Conservation (phyloP, 2,329 filamentous ascomycete species). For the Cadophora sp. region DNA sequence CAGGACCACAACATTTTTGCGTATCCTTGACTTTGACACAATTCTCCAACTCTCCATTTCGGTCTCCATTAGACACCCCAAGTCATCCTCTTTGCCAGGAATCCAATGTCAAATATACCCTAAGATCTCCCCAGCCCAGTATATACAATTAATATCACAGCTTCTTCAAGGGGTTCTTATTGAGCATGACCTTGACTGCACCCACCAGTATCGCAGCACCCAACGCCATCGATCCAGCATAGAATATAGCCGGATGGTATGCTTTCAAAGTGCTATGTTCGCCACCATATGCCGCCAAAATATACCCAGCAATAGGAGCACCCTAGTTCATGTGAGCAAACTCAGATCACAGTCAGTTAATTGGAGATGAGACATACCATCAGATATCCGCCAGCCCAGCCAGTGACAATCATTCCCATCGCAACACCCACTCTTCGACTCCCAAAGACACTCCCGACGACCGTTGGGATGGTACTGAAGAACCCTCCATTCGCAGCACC, state of each 20-base stretch:
- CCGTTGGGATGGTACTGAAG: conserved; percentile 69
- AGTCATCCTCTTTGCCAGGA: neutral
- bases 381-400: conserved; percentile 67
- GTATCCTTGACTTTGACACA: no score
- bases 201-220: conserved; percentile 52
- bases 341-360: neutral
- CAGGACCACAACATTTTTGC: no score
- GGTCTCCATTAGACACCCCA: no score
- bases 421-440: conserved; percentile 60
- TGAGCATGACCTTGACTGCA: conserved; percentile 53
- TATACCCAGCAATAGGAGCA: conserved; percentile 65
- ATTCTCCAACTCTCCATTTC: no score
- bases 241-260: conserved; percentile 67
- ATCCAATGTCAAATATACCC: neutral
- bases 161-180: conserved; percentile 47
- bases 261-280: conserved; percentile 56
- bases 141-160: conserved; percentile 31
- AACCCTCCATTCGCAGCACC: conserved; percentile 67
- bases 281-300: conserved; percentile 62
- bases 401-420: conserved; percentile 67
- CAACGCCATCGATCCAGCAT: conserved; percentile 61
- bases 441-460: conserved; percentile 65
- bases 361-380: conserved; percentile 51
- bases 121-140: neutral
- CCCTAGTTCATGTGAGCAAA: conserved; percentile 47